Evolutionary conservation across 2,329 filamentous ascomycete genomes (phyloP), one percentile per base, ranked within the genome.

Genomic region (Aspergillus floridensis): DNA sequence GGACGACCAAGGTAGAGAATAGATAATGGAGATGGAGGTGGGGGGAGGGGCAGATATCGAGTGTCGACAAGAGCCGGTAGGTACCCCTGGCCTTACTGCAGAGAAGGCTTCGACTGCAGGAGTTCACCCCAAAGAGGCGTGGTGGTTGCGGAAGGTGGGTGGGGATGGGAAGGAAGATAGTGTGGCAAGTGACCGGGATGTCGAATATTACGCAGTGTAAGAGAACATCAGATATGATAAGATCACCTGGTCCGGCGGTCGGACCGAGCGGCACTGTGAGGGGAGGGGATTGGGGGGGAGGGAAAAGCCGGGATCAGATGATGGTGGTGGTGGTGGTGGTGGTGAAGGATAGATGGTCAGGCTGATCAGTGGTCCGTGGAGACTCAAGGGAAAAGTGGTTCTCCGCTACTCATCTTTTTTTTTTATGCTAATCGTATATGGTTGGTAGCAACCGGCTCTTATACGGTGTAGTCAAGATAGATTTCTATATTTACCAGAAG

Each of bases 161-260:
- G 31, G 57, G 44, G 53, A 48, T 22, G 47, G 21, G 21, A 31
- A 59, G 49, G 53, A 59, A 57, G 44, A 59, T 56, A 61, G 57
- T 57, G 52, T 60, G 31, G 49, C 60, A 52, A 49, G 31, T 55
- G 44, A 57, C 57, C 56, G 56, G 51, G 50, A 51, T 55, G 52
- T 49, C 29, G 29, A 48, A 56, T 56, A 49, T 57, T 47, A 51
- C 50, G 52, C 59, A 50, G 58, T 53, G 38, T 47, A 49, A 57
- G 53, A 53, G 50, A 61, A 46, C 61, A 67, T 67, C 65, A 64
- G 66, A 67, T 66, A 67, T 67, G 65, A 68, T 68, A 67, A 68
- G 64, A 66, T 67, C 61, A 61, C 49, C 58, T 62, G 62, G 54
- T 49, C 49, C 52, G 41, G 49, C 56, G 59, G 55, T 64, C 63